Conservation (phyloP, 257 asterid genomes). For the Solanum paucissectum region DNA sequence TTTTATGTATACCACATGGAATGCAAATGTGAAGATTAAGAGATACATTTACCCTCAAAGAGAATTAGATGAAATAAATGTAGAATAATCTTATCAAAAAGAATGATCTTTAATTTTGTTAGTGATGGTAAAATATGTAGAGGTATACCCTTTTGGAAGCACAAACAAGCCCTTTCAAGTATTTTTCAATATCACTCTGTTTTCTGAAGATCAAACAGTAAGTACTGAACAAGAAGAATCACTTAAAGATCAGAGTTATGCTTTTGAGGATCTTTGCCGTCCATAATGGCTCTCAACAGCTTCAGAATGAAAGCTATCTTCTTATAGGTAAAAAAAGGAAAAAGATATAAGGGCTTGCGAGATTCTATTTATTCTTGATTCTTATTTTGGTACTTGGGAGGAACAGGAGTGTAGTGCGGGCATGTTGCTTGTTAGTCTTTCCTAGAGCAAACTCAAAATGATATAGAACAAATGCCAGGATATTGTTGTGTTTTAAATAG, state of each 20-base stretch:
- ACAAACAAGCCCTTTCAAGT: neutral
- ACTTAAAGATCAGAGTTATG: neutral
- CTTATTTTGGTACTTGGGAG: neutral
- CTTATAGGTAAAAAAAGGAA: neutral
- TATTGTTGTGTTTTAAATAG: neutral
- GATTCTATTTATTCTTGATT: neutral
- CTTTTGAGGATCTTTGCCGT: neutral
- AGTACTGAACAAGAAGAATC: neutral
- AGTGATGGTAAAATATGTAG: neutral
- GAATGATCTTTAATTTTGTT: neutral
- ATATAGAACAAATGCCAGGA: neutral
- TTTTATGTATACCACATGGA: neutral
- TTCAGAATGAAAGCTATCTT: neutral
- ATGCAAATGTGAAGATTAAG: neutral
- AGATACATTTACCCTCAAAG: neutral
- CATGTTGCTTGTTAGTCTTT: neutral
- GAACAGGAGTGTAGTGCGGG: neutral
- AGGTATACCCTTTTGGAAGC: neutral
- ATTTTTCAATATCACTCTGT: neutral
- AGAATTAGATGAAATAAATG: neutral
- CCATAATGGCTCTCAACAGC: neutral
- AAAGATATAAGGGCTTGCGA: neutral
- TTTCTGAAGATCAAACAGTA: neutral
- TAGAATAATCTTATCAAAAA: neutral
- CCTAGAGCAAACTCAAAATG: neutral